These are phyloP conservation scores for Xerocomus spinulosus DNA, from an alignment of 768 basidiomycete species.

Conservation along the genomic window DNA sequence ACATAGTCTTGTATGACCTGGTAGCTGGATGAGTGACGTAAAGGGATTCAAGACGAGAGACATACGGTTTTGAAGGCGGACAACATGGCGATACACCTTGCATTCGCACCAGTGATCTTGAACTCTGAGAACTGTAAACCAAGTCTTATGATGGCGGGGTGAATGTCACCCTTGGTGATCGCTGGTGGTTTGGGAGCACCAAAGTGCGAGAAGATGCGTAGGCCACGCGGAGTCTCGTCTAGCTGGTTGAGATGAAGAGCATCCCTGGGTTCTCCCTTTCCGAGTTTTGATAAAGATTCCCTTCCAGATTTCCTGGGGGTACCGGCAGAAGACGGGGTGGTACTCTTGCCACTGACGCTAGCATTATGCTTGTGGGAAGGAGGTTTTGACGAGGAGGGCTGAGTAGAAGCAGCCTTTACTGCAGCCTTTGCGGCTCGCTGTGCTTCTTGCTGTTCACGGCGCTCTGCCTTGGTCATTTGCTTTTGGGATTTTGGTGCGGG, in stretches of 20 bases:
- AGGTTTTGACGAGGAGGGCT: slow-evolving; percentile 21
- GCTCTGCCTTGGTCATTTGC: slow-evolving; percentile 75
- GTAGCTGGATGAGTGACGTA: slow-evolving; percentile 2
- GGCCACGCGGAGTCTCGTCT: slow-evolving; percentile 47
- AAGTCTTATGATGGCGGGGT: slow-evolving; percentile 81
- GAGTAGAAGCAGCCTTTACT: slow-evolving; percentile 34
- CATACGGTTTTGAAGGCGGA: slow-evolving; percentile 87
- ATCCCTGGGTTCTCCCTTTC: slow-evolving; percentile 27
- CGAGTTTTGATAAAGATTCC: slow-evolving; percentile 7
- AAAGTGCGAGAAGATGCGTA: slow-evolving; percentile 85
- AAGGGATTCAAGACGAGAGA: not conserved
- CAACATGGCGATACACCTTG: slow-evolving; percentile 89
- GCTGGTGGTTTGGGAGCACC: slow-evolving; percentile 57
- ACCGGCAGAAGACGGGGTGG: slow-evolving; percentile 7
- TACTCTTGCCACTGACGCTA: slow-evolving; percentile 20
- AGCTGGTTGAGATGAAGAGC: slow-evolving; percentile 25
- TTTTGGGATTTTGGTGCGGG: slow-evolving; percentile 48
- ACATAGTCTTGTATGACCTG: slow-evolving; percentile 90
- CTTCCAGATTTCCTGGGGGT: slow-evolving; percentile 27
- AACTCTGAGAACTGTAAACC: slow-evolving; percentile 91
- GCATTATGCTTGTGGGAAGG: slow-evolving; percentile 26
- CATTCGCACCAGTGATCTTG: slow-evolving; percentile 91
- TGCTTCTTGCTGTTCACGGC: slow-evolving; percentile 72
- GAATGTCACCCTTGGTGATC: slow-evolving; percentile 76
- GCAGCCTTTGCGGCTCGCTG: slow-evolving; percentile 75